Evolutionary conservation across 1,284 basidiomycete species (phyloP).

Genomic region (Pseudozyma pruni): DNA sequence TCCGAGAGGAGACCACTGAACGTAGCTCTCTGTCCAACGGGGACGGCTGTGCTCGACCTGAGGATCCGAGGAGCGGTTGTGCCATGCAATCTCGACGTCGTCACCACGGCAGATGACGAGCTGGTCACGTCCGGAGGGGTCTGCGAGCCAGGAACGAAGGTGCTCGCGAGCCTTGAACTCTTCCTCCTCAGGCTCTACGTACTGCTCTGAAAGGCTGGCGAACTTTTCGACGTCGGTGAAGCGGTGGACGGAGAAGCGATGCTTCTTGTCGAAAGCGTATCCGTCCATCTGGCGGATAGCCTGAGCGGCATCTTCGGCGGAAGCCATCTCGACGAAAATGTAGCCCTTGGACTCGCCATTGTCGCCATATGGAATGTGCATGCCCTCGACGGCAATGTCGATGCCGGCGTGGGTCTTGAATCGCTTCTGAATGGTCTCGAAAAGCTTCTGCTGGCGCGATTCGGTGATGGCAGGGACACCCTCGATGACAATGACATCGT

Average conservation of each 20-base stretch:
- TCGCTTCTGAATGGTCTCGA: constrained; percentile 68
- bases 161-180: constrained; percentile 93
- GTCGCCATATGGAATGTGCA: constrained; percentile 69
- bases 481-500: constrained; percentile 69
- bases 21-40: constrained; percentile 98
- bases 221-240: constrained; percentile 93
- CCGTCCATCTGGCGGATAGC: constrained; percentile 85
- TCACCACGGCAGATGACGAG: constrained; percentile 93
- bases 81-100: constrained; percentile 92
- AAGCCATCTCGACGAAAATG: constrained; percentile 88
- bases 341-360: constrained; percentile 71
- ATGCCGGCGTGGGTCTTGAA: constrained; percentile 68
- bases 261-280: constrained; percentile 89
- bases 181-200: constrained; percentile 81
- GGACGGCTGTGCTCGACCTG: constrained; percentile 77
- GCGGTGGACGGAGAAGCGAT: constrained; percentile 88
- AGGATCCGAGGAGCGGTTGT: constrained; percentile 86
- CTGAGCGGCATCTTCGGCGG: constrained; percentile 80
- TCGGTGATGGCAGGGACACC: constrained; percentile 68
- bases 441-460: constrained; percentile 67
- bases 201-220: constrained; percentile 82
- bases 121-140: constrained; percentile 92
- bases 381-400: constrained; percentile 61
- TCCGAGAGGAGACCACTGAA: constrained; percentile 95
- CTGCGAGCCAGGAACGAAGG: constrained; percentile 92